Conservation (phyloP, 1,284 basidiomycete species). For the Coniferiporia sulphurascens region DNA sequence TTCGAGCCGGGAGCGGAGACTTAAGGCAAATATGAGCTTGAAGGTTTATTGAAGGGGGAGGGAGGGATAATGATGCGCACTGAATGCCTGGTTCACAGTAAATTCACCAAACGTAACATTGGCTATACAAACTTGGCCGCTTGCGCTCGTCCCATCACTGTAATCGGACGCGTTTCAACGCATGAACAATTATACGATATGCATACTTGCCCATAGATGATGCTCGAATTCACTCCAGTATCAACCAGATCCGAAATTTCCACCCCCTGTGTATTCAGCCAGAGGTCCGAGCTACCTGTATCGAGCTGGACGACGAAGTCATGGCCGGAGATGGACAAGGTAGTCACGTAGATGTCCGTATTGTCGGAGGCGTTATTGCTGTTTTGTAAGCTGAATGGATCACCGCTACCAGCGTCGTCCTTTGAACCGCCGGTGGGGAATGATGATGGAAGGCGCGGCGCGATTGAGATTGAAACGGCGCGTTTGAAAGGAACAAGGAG, state of each 20-base stretch:
- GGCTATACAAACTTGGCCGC: slow-evolving; percentile 12
- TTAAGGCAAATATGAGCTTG: not conserved
- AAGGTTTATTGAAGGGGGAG: not conserved
- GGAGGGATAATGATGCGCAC: slow-evolving; percentile 9
- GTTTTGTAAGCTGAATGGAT: slow-evolving; percentile 14
- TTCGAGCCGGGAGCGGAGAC: slow-evolving; percentile 19
- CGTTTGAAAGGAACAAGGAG: slow-evolving; percentile 1
- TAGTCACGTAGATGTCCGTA: slow-evolving; percentile 16
- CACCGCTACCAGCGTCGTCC: slow-evolving; percentile 7
- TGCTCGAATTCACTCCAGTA: slow-evolving; percentile 8
- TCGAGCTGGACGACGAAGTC: slow-evolving; percentile 17
- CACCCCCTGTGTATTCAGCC: slow-evolving; percentile 12
- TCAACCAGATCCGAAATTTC: slow-evolving; percentile 4
- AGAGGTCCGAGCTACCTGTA: slow-evolving; percentile 19
- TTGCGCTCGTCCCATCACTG: slow-evolving; percentile 17
- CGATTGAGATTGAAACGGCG: not conserved
- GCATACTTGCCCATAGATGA: slow-evolving; percentile 16
- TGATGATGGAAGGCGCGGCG: not conserved
- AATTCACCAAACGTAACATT: slow-evolving; percentile 16
- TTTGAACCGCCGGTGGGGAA: not conserved
- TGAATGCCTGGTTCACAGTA: slow-evolving; percentile 15
- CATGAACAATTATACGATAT: not conserved
- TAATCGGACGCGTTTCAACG: not conserved
- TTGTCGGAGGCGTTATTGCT: slow-evolving; percentile 9
- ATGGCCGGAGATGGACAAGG: slow-evolving; percentile 4